Evolutionary conservation across 345 rosid species (phyloP).

Genomic region (Corchorus olitorius): DNA sequence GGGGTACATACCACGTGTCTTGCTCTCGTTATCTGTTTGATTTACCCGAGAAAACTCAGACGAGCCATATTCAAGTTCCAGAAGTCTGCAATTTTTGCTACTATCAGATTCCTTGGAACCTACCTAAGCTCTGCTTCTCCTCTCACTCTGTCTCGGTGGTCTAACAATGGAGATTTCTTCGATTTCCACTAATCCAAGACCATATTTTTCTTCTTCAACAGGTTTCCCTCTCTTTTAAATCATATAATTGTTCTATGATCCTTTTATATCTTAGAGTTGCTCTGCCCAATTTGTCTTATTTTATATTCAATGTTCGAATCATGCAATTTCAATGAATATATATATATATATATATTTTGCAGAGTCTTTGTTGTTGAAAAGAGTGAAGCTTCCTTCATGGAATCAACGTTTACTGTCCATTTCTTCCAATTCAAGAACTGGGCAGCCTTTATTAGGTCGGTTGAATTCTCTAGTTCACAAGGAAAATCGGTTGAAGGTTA

Average conservation of each 20-base stretch:
- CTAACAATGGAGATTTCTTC: slow-evolving; percentile 52
- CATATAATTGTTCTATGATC: neutral
- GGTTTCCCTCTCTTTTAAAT: slow-evolving; percentile 38
- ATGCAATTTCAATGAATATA: neutral
- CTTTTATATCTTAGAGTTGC: neutral
- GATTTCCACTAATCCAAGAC: slow-evolving; percentile 31
- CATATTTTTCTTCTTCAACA: slow-evolving; percentile 32
- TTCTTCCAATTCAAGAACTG: slow-evolving; percentile 34
- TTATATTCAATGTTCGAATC: neutral
- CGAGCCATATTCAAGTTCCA: neutral
- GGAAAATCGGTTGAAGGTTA: slow-evolving; percentile 31
- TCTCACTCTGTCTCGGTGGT: neutral
- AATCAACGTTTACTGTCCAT: slow-evolving; percentile 29
- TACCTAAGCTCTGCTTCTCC: neutral
- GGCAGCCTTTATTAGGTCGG: slow-evolving; percentile 19
- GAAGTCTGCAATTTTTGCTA: neutral
- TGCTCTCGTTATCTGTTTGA: neutral
- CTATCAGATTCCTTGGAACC: neutral
- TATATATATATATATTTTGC: slow-evolving; percentile 17
- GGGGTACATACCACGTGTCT: neutral
- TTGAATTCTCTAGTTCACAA: slow-evolving; percentile 14
- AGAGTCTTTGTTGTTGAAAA: slow-evolving; percentile 41
- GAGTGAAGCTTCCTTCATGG: slow-evolving; percentile 34
- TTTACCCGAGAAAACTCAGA: no score
- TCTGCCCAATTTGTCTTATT: neutral